A percentile compares a stretch with the other conserved stretches of the same genome.
These are phyloP conservation scores for Nyctanthes arbortristis DNA, from an alignment of 257 asterid genomes.

Conservation along the genomic window DNA sequence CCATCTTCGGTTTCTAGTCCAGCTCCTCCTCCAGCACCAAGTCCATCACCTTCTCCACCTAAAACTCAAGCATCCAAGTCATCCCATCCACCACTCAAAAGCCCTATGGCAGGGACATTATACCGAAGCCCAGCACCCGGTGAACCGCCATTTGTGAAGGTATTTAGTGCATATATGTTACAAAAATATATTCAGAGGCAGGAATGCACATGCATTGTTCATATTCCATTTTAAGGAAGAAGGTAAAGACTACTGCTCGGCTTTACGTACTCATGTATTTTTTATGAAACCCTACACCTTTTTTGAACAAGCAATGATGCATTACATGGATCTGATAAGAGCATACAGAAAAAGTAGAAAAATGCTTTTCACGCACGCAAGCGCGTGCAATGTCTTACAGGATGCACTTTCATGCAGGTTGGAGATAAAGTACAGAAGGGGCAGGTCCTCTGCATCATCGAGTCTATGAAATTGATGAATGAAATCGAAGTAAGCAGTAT, in stretches of 20 bases:
- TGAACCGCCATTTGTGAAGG: slow-evolving; percentile 86
- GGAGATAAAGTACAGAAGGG: slow-evolving; percentile 93
- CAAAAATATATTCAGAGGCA: not conserved
- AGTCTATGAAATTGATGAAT: slow-evolving; percentile 96
- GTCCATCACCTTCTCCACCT: slow-evolving; percentile 40
- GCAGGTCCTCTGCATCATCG: slow-evolving; percentile 85
- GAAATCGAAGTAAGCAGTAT: slow-evolving; percentile 89
- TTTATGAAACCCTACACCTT: too few species aligned
- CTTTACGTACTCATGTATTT: too few species aligned
- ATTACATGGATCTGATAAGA: not conserved
- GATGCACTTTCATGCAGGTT: slow-evolving; percentile 43
- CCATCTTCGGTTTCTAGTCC: slow-evolving; percentile 48
- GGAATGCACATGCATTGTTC: slow-evolving; percentile 6
- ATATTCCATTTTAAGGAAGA: too few species aligned
- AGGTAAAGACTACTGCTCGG: too few species aligned
- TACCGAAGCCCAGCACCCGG: slow-evolving; percentile 83
- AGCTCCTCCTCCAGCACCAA: slow-evolving; percentile 46
- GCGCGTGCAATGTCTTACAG: slow-evolving; percentile 10
- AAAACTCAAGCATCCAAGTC: slow-evolving; percentile 58
- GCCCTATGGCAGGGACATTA: slow-evolving; percentile 94
- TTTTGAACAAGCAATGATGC: too few species aligned
- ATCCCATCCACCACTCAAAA: slow-evolving; percentile 69
- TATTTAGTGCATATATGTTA: slow-evolving; percentile 25
- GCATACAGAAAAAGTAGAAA: not conserved
- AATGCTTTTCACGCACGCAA: too few species aligned